phyloP scores from a whole-genome alignment of 1,284 basidiomycete species.

The Acaromyces ingoldii region DNA sequence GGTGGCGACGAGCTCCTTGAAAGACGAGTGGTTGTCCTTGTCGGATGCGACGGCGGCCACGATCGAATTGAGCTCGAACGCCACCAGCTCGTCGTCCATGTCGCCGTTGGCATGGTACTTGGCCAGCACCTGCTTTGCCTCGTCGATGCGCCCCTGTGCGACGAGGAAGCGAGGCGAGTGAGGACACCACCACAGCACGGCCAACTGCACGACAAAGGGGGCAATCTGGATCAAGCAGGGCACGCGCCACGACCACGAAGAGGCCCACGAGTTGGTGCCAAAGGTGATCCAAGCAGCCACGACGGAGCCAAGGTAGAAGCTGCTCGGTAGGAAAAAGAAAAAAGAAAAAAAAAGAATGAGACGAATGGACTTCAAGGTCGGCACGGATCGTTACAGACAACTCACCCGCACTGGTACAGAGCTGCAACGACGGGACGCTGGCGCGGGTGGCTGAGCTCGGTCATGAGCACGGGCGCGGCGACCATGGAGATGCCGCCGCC shows the following conservation, averaged over 20 bases:
- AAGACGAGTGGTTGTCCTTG: conserved; percentile 11
- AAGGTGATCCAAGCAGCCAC: conserved; percentile 5
- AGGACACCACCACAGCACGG: conserved; percentile 12
- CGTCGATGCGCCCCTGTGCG: conserved; percentile 14
- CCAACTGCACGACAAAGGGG: conserved; percentile 13
- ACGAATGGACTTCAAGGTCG: too few species aligned
- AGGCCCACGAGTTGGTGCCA: not conserved
- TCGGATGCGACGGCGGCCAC: conserved; percentile 15
- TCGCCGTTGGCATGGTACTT: conserved; percentile 22
- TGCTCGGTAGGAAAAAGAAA: not conserved
- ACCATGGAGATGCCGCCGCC: not conserved
- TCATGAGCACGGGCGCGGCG: conserved; percentile 7
- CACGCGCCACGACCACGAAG: conserved; percentile 6
- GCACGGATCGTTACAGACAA: too few species aligned
- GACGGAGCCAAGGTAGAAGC: conserved; percentile 5
- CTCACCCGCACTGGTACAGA: not conserved
- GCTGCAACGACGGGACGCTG: conserved; percentile 4
- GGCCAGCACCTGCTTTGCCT: conserved; percentile 18
- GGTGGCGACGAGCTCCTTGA: conserved; percentile 19
- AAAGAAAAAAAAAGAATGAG: too few species aligned
- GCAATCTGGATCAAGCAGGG: conserved; percentile 9
- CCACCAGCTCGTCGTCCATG: conserved; percentile 12
- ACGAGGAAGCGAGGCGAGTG: conserved; percentile 29
- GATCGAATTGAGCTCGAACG: conserved; percentile 20
- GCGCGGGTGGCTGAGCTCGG: conserved; percentile 10